Evolutionary conservation across 2,329 filamentous ascomycete genomes (phyloP), one percentile per base, ranked within the genome.

Genomic region (Pseudogymnoascus sp.): DNA sequence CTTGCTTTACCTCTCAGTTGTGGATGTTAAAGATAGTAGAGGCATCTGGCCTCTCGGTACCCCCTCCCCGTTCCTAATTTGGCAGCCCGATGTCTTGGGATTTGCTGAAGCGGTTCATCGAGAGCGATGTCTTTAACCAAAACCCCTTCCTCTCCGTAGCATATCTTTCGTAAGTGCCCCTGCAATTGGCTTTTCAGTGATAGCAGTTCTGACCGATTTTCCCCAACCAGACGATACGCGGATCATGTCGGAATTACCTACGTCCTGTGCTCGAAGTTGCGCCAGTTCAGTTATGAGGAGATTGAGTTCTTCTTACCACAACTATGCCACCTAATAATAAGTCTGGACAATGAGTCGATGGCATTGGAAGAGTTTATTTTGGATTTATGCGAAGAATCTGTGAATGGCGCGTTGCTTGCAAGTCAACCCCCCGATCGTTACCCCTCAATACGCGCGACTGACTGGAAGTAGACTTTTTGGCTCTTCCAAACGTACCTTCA

Each of bases 51-150:
- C 50, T 56, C 50, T 56, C 28, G 4, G 34, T 34, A 56, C 28
- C 28, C 50, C 18, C 50, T 34, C 50, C 50, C 50, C n/a, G 50
- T 56, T 34, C 50, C 50, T 56, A 56, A 56, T 56, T 56, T 34
- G 50, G 59, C 59, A 38, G 34, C 64, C 76, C 76, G 80, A 88
- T 88, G 87, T 89, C 87, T 81, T 93, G 90, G 90, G 89, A 93
- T 81, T 82, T 95, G 80, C 84, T 95, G 75, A 89, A 91, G 82
- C 87, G 90, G 78, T 93, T 93, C 85, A 87, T 95, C 81, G 90
- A 93, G 84, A 92, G 89, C 81, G 90, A 95, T 82, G 89, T 95
- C 81, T 95, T 95, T 83, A 93, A 93, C 81, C 88, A 90, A 79
- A 89, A 93, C 78, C 90, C 91, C 67, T 93, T 92, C 77, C 87